phyloP scores from a whole-genome alignment of 2,329 filamentous ascomycete genomes.

The Pseudogymnoascus destructans region DNA sequence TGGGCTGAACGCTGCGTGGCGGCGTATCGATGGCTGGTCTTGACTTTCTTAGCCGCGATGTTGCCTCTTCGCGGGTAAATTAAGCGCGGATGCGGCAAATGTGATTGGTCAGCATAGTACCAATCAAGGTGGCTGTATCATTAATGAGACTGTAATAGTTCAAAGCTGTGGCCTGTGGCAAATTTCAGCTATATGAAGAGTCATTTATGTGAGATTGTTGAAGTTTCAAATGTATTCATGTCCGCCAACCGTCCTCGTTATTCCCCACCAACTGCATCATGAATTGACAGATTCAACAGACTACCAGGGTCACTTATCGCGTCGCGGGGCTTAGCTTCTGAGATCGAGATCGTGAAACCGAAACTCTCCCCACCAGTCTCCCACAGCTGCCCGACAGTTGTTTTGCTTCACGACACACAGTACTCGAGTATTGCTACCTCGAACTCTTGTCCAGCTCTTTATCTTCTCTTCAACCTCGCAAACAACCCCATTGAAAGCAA shows the following conservation, averaged over 20 bases:
- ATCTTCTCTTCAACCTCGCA: neutral
- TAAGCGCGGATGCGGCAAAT: neutral
- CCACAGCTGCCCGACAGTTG: neutral
- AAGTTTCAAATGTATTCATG: neutral
- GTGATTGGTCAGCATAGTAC: neutral
- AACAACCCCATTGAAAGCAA: neutral
- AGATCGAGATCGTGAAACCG: constrained; percentile 7
- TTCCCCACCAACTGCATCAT: neutral
- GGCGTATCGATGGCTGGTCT: neutral
- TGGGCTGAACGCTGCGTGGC: neutral
- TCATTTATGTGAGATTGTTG: neutral
- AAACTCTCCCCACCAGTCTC: constrained; percentile 4
- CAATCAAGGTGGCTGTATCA: neutral
- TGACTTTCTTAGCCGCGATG: neutral
- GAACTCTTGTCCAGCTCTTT: neutral
- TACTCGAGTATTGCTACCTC: neutral
- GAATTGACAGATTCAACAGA: neutral
- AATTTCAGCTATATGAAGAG: neutral
- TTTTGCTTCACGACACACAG: neutral
- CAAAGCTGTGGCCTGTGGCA: neutral
- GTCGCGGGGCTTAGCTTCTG: constrained; percentile 6
- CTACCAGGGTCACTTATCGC: constrained; percentile 7
- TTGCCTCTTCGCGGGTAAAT: neutral
- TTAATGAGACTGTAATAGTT: neutral
- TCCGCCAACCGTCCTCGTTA: neutral